Evolutionary conservation across 129 eudicot genomes (phyloP).

Genomic region (Saussurea involucrata): DNA sequence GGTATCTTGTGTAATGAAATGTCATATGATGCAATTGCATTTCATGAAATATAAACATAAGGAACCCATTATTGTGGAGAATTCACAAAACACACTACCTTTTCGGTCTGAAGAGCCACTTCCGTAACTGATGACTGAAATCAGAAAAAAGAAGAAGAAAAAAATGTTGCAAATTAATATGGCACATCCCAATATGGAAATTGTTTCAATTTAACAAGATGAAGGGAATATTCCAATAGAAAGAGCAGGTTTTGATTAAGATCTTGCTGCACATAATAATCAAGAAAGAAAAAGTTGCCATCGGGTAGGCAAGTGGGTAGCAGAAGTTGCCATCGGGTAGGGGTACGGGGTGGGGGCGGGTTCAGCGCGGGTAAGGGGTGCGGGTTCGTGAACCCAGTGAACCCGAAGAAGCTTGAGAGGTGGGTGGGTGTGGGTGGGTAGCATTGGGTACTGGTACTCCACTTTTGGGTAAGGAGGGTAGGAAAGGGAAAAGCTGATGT

Average conservation of each 20-base stretch:
- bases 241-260: background rate
- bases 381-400: no score
- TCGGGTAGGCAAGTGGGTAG: no score
- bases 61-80: background rate
- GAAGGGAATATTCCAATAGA: background rate
- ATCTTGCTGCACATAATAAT: background rate
- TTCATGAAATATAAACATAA: background rate
- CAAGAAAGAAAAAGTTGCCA: background rate
- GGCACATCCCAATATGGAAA: slow-evolving; percentile 8
- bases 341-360: no score
- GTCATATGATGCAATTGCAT: background rate
- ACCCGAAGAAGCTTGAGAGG: no score
- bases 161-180: background rate
- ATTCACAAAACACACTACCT: slow-evolving; percentile 45
- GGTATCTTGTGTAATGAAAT: background rate
- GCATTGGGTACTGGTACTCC: no score
- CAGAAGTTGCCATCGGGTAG: no score
- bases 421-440: no score
- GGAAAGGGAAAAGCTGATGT: no score
- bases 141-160: background rate
- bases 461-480: no score
- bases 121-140: slow-evolving; percentile 87
- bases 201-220: background rate
- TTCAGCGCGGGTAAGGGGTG: no score
- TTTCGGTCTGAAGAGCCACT: slow-evolving; percentile 68